Base-by-base conservation (phyloP, 306 rosid species). In the Bauhinia variegata region DNA sequence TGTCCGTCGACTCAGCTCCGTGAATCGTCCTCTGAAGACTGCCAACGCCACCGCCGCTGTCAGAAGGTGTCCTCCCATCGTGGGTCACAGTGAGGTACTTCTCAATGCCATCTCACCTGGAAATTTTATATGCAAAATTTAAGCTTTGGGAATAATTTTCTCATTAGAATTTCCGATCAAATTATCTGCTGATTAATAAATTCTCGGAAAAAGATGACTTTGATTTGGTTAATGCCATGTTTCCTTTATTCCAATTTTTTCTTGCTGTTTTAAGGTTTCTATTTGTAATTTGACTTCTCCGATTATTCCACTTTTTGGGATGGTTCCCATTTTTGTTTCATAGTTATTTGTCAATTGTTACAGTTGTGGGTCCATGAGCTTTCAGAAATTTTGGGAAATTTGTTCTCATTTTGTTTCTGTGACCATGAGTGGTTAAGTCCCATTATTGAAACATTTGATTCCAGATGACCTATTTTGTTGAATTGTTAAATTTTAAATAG, bases 401-500 rank as follows among this genome's bases (percentile, higher is more conserved):
- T 42, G 39, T 61, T 60, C 13, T 43, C 28, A 8, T 41, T 41
- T 41, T 5, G 47, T 9, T 41, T 41, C 9, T 36, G 5, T 36
- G 41, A 36, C 9, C 41, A 5, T 36, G 9, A 5, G 9, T 36
- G 9, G 6, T 67, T 6, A 23, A 33, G 4, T 41, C 30, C 14
- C 30, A 28, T 52, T 7, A 9, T 49, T 65, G 14, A 36, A 52
- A 16, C 0, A 14, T 12, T 47, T 70, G 19, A 18, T 46, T 58
- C 42, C 49, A 13, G 11, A 47, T 70, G 6, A 58, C 50, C 11
- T 8, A 10, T 70, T 71, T 50, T 16, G 3, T 59, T 15, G 7
- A 51, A 7, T 60, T 15, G 50, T 34, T 47, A 4, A 23, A 63
- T 18, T 47, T 28, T 15, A 33, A 60, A 8, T 51, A 71, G 76